A percentile compares a stretch with the other conserved stretches of the same genome.
Evolutionary conservation across 345 rosid genomes (phyloP).

Genomic region (Murraya koenigii): DNA sequence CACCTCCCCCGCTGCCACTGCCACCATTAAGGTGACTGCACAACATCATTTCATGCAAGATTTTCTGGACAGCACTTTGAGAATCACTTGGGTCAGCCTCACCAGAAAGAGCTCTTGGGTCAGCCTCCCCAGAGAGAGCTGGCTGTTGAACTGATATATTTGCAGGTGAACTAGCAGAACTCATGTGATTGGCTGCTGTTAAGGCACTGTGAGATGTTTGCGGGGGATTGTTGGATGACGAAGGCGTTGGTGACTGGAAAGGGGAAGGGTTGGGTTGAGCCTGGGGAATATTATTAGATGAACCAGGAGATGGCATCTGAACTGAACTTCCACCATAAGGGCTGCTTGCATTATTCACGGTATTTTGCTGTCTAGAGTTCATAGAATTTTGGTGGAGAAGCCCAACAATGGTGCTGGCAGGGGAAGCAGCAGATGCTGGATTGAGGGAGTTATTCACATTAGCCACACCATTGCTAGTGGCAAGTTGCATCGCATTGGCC

Average conservation of each 20-base stretch:
- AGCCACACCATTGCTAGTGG: constrained; percentile 49
- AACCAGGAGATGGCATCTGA: constrained; percentile 78
- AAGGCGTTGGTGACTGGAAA: constrained; percentile 72
- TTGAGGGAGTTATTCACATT: constrained; percentile 55
- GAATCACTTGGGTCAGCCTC: constrained; percentile 67
- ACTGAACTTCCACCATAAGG: constrained; percentile 75
- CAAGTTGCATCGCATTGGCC: constrained; percentile 41
- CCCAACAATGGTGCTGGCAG: constrained; percentile 77
- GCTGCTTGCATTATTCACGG: constrained; percentile 66
- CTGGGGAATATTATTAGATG: constrained; percentile 67
- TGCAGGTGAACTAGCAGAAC: constrained; percentile 57
- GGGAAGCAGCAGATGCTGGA: constrained; percentile 54
- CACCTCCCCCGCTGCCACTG: constrained; percentile 43
- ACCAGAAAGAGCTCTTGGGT: constrained; percentile 46
- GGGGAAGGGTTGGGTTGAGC: constrained; percentile 59
- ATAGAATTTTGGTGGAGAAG: constrained; percentile 89
- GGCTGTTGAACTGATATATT: constrained; percentile 57
- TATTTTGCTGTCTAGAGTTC: constrained; percentile 75
- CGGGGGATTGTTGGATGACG: constrained; percentile 53
- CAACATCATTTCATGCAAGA: constrained; percentile 75
- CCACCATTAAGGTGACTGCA: constrained; percentile 53
- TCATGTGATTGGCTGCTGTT: constrained; percentile 53
- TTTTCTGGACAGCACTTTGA: constrained; percentile 82
- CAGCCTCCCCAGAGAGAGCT: constrained; percentile 52
- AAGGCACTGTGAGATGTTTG: constrained; percentile 54